A percentile compares a stretch with the other conserved stretches of the same genome.
These are phyloP conservation scores for Ustilago shanxiensis DNA, from an alignment of 1,284 basidiomycete species.

Conservation along the genomic window DNA sequence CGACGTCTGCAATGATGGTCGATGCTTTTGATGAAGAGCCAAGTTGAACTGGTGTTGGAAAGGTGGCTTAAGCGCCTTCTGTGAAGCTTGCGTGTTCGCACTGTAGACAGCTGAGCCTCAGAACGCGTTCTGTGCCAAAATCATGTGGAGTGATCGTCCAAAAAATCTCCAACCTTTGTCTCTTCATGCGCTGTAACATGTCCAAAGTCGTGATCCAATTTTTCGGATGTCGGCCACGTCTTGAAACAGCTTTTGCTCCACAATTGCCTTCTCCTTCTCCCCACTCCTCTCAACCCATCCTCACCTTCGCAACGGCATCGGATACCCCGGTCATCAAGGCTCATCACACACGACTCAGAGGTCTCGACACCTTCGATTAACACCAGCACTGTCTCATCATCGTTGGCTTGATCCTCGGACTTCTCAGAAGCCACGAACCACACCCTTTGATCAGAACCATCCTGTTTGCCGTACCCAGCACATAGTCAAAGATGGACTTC, in stretches of 20 bases:
- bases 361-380: neutral
- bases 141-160: conserved; percentile 54
- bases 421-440: neutral
- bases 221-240: conserved; percentile 32
- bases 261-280: conserved; percentile 2
- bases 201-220: neutral
- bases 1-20: neutral
- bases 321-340: neutral
- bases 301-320: neutral
- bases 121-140: conserved; percentile 24
- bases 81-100: conserved; percentile 45
- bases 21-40: neutral
- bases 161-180: neutral
- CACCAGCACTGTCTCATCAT: neutral
- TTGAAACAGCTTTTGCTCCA: conserved; percentile 5
- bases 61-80: conserved; percentile 39
- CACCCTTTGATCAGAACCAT: neutral
- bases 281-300: neutral
- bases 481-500: conserved; percentile 66
- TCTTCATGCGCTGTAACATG: neutral
- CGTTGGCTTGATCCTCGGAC: neutral
- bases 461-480: neutral
- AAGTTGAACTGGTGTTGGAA: neutral
- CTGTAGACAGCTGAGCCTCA: neutral
- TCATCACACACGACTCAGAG: neutral